phyloP scores from a whole-genome alignment of 768 basidiomycete genomes.

The Termitomyces sp. region DNA sequence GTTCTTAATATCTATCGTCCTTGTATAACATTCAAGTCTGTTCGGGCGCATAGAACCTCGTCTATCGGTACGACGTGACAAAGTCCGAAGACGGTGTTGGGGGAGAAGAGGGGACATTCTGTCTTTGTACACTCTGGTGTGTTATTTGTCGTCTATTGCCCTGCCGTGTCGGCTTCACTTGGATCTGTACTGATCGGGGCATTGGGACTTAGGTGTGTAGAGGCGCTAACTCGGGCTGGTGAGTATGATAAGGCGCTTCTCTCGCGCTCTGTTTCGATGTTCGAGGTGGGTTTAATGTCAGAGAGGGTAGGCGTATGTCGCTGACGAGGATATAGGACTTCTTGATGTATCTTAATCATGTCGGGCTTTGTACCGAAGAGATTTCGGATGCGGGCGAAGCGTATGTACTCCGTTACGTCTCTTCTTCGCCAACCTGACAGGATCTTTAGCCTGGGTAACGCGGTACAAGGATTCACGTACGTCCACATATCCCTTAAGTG shows the following conservation, averaged over 20 bases:
- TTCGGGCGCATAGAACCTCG: slow-evolving; percentile 49
- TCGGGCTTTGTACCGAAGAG: slow-evolving; percentile 82
- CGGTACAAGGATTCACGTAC: slow-evolving; percentile 87
- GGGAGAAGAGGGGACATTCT: slow-evolving; percentile 94
- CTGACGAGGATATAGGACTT: slow-evolving; percentile 46
- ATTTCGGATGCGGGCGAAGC: slow-evolving; percentile 83
- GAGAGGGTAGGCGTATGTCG: not conserved
- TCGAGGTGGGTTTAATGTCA: slow-evolving; percentile 53
- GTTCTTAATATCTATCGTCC: slow-evolving; percentile 10
- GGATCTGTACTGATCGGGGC: not conserved
- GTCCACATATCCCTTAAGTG: slow-evolving; percentile 20
- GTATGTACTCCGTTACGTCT: slow-evolving; percentile 31
- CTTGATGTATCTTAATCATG: slow-evolving; percentile 78
- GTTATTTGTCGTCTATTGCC: not conserved
- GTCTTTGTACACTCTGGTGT: slow-evolving; percentile 79
- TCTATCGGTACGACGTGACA: slow-evolving; percentile 83
- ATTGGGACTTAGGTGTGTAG: slow-evolving; percentile 57
- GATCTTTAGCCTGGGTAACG: slow-evolving; percentile 63
- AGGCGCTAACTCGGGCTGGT: slow-evolving; percentile 86
- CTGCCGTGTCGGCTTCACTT: not conserved
- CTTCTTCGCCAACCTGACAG: not conserved
- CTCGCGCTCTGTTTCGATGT: slow-evolving; percentile 72
- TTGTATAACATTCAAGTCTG: not conserved
- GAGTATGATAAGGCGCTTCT: slow-evolving; percentile 67
- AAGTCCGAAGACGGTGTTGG: slow-evolving; percentile 92